Evolutionary conservation across 148 eudicot species (phyloP), one percentile per base, ranked within the genome.

Genomic region (Simmondsia chinensis): DNA sequence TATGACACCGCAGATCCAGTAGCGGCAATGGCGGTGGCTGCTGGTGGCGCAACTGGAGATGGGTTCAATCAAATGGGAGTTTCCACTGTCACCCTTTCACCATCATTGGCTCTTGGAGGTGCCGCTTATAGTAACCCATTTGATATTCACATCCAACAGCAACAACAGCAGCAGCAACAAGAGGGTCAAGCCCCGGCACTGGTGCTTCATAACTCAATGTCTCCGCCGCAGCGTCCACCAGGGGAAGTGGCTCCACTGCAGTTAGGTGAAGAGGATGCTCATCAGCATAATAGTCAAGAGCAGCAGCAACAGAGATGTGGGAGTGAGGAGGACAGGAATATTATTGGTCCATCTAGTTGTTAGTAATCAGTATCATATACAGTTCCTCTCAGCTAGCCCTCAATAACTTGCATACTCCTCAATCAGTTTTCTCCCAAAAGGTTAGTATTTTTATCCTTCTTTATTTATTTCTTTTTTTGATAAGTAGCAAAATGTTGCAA

Each of bases 21-120:
- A 1, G 43, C 25, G 7, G 49, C 23, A 5, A 34, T 32, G 11
- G 43, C 27, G 3, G 60, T 27, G 17, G 44, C 22, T 5, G 21
- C 36, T 8, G 26, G 7, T 24, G 53, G 9, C n/a, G 35, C 49
- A 26, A 25, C 22, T 14, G 52, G 53, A 64, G 41, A 53, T 42
- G 71, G 71, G 27, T 64, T 59, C 44, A 46, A 24, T 18, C 70
- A 54, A 21, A 51, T 58, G 51, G 52, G 63, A 0, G 64, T 50
- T 5, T 46, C 35, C 15, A 9, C 43, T 9, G 68, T n/a, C 4
- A 47, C 36, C 1, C 40, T 53, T 47, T 56, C 71, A 2, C 82
- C 85, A 1, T 47, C 70, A 0, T 48, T 74, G 56, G 88, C 66
- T 4, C 48, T 83, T 21, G 79, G 67, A 23, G 46, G 61, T 19